These are phyloP conservation scores for Amanita pseudoporphyria DNA, from an alignment of 768 basidiomycete genomes.

Conservation along the genomic window DNA sequence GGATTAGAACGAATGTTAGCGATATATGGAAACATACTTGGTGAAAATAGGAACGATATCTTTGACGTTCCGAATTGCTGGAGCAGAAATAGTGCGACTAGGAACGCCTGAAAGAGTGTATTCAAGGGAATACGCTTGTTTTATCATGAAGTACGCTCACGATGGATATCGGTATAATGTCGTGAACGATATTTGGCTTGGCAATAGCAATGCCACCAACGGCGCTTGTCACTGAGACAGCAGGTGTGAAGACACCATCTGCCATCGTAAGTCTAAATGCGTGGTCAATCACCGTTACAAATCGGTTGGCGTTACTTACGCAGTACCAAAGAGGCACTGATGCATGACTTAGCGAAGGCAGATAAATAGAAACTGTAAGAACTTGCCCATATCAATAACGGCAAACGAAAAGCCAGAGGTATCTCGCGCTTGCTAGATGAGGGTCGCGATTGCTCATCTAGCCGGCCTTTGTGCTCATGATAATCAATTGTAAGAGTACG, in stretches of 20 bases:
- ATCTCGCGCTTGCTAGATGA: conserved; percentile 13
- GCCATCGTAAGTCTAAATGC: conserved; percentile 46
- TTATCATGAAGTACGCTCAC: conserved; percentile 24
- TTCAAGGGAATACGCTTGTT: not conserved
- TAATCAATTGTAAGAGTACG: conserved; percentile 45
- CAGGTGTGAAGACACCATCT: conserved; percentile 60
- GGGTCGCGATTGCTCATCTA: conserved; percentile 7
- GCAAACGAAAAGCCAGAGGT: conserved; percentile 31
- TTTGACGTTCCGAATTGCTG: conserved; percentile 60
- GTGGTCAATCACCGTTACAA: not conserved
- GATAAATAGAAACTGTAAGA: no score
- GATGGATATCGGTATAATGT: conserved; percentile 49
- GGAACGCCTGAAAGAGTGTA: conserved; percentile 37
- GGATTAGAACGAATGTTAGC: not conserved
- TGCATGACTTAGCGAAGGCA: no score
- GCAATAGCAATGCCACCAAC: conserved; percentile 62
- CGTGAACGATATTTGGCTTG: conserved; percentile 31
- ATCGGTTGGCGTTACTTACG: conserved; percentile 18
- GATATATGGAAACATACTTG: conserved; percentile 24
- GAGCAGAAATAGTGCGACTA: conserved; percentile 44
- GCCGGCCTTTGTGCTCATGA: conserved; percentile 4
- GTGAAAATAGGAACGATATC: conserved; percentile 46
- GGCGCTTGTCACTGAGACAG: conserved; percentile 60
- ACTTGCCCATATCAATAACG: conserved; percentile 41
- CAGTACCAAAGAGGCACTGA: conserved; percentile 53